Percentiles rank a stretch among this genome's conserved stretches.
These are phyloP conservation scores for Sarocladiaceae sp. DNA, from an alignment of 2,329 filamentous ascomycete genomes.

Conservation along the genomic window DNA sequence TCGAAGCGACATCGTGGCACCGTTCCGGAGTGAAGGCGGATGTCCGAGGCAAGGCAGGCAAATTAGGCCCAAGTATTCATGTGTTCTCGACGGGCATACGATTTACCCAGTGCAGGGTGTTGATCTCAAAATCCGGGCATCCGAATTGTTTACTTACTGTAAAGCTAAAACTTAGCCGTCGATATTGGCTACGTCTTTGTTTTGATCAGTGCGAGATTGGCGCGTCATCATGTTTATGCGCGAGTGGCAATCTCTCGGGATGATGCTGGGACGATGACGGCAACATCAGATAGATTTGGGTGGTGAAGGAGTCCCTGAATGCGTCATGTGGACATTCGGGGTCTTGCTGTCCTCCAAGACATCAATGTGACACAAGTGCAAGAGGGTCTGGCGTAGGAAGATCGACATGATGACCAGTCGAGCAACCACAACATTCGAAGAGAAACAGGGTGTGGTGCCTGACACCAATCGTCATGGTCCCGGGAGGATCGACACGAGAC, in stretches of 20 bases:
- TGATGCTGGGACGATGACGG: slow-evolving; percentile 5
- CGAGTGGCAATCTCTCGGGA: not conserved
- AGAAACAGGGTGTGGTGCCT: not conserved
- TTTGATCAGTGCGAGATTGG: slow-evolving; percentile 6
- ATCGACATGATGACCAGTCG: not conserved
- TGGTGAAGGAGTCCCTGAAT: not conserved
- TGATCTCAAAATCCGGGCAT: too few species aligned
- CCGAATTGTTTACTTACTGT: too few species aligned
- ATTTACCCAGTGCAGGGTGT: too few species aligned
- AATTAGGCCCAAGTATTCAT: too few species aligned
- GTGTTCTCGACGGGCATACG: too few species aligned
- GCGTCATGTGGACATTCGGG: slow-evolving; percentile 3
- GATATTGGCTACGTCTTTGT: not conserved
- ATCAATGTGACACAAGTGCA: slow-evolving; percentile 1
- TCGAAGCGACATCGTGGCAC: too few species aligned
- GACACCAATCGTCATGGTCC: slow-evolving; percentile 5
- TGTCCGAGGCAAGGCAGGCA: too few species aligned
- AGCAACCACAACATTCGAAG: not conserved
- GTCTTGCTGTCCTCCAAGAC: not conserved
- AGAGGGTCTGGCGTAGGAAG: not conserved
- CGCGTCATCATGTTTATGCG: slow-evolving; percentile 7
- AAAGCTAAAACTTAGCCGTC: too few species aligned
- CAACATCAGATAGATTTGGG: not conserved
- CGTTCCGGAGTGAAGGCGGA: too few species aligned
- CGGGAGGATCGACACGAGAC: slow-evolving; percentile 8